Base-by-base conservation (phyloP, 305 asterid species). In the Ajuga reptans region DNA sequence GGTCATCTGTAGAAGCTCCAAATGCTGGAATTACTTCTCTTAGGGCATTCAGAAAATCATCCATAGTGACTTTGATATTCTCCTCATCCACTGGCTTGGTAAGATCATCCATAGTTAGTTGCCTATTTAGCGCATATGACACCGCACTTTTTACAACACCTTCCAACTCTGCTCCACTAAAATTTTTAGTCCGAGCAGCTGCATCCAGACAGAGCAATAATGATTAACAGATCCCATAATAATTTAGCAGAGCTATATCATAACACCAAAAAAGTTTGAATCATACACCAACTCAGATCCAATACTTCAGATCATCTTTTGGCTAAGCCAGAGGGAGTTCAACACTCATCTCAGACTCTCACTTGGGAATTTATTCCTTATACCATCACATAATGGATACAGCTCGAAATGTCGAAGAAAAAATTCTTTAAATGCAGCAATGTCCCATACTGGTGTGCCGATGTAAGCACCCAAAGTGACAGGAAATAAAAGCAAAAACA, bases 71-170 rank as follows among this genome's bases (percentile, higher is more conserved):
- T 80, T 90, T 94, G 67, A 94, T 89, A 69, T 79, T 87, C 79
- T 94, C 99, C 80, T 94, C 99, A 69, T 94, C 99, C 78, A 94
- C 88, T 67, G 88, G 91, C 79, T 85, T 87, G 58, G 96, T 85
- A 76, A 94, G 98, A 82, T 94, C 99, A 29, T 89, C 98, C 84
- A 91, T 83, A 76, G 80, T 86, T 72, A 94, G 82, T 72, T 94
- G 96, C 77, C 97, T 84, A 72, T 91, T 89, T 77, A 94, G 82
- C 21, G 98, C 99, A 84, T 76, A 94, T 63, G 99, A 94, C 50
- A 91, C 98, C 5, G 98, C 99, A 89, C 98, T 91, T 81, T 94
- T 94, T 24, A 91, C 98, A 43, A 91, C 98, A 73, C 99, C 99
- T 85, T 94, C 99, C 75, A 94, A 95, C 83, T 94, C 99, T 61